Base-by-base conservation (phyloP, 345 rosid species). In the Stellera chamaejasme region DNA sequence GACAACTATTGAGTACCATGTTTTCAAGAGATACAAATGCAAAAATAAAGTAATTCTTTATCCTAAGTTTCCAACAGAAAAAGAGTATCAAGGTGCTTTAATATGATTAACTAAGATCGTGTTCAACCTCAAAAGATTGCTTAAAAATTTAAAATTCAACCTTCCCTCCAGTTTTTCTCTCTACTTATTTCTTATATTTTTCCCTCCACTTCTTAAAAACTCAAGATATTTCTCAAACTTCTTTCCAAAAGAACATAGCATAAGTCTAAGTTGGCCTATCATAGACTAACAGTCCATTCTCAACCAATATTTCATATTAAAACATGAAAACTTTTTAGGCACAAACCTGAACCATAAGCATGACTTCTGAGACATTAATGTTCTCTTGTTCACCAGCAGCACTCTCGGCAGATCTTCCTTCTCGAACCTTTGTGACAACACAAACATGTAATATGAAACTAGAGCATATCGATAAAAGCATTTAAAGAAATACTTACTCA, bases 281-380 rank as follows among this genome's bases (percentile, higher is more conserved):
- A 52, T 49, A 48, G 14, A 48, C 64, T 14, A 45, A 62, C 5
- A 13, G 1, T n/a, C 39, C 46, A 62, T 52, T 60, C 59, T 43
- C 43, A 45, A 12, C 28, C 55, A 62, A 36, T 27, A 52, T 6
- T 57, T 13, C 19, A 44, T 45, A 52, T 55, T 61, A 32, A 32
- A 19, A 32, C 5, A 0, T 5, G 1, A 32, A 32, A 45, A 45
- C 56, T 61, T 28, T 10, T 39, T 27, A 14, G 61, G 70, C 45
- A 72, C 78, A 63, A 73, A 92, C 99, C 97, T 93, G 99, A 70
- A 83, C 83, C 23, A 93, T 89, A 58, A 93, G 86, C 96, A 93
- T 82, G 77, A 84, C 94, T 75, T 93, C 99, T 0, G 86, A 77
- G 61, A 87, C 69, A 45, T 67, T 76, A 48, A 72, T 53, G 63